Evolutionary conservation across 768 basidiomycete species (phyloP), one percentile per base, ranked within the genome.

Genomic region (Tylopilus sp.): DNA sequence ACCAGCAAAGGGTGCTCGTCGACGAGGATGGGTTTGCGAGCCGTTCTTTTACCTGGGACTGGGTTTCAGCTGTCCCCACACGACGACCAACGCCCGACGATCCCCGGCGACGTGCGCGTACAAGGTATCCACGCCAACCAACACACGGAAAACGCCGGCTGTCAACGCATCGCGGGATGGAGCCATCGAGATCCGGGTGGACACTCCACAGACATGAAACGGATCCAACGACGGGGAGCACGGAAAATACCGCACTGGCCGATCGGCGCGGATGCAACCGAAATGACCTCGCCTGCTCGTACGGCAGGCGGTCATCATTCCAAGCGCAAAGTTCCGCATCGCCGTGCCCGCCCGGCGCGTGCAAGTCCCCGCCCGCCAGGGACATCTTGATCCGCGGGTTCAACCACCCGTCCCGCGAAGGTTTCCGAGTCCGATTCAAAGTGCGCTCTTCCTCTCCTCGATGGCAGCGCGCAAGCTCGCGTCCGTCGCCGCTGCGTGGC

Each of bases 401-500:
- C n/a, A n/a, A n/a, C n/a, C n/a, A n/a, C n/a, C n/a, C 14, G 4
- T 29, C 31, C 61, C 62, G 62, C 62, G 55, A 63, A 63, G 43
- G 62, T 64, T 64, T 53, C 46, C 54, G 50, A 54, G 60, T 63
- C 63, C 31, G 55, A 64, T 47, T 44, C 41, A 53, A 58, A 58
- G 51, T 61, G 55, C 37, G 33, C 28, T 7, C 13, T 1, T 19
- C 19, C 21, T 13, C 2, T 24, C 51, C 11, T 7, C 13, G 13
- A 70, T 69, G 66, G 48, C 65, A n/a, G 50, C 62, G 26, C 64
- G 69, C 49, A 76, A 75, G 55, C 65, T 81, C 14, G 70, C 76
- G 1, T 75, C 53, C 78, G 78, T 89, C 45, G 86, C 85, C 1
- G 70, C 78, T 38, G 66, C 76, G 34, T 92, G 89, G 87, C 78